Conservation (phyloP, 1,139 yeast species). For the Arxiozyma bovina region DNA sequence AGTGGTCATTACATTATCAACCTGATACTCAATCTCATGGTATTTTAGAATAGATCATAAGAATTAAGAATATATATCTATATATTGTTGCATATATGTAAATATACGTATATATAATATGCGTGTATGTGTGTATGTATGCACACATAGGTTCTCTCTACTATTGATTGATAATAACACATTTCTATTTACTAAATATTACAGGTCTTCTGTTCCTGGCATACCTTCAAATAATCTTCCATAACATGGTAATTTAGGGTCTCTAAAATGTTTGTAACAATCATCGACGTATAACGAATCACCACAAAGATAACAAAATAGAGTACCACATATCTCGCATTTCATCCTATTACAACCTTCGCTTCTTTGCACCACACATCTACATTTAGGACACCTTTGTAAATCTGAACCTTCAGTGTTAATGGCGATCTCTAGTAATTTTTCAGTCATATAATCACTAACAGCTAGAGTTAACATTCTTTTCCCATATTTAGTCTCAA, state of each 20-base stretch:
- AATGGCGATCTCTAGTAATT: slow-evolving; percentile 40
- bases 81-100: not conserved
- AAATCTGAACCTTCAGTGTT: slow-evolving; percentile 36
- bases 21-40: slow-evolving; percentile 22
- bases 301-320: slow-evolving; percentile 55
- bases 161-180: not conserved
- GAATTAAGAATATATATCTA: not conserved
- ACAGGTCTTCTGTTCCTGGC: slow-evolving; percentile 20
- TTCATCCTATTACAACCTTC: slow-evolving; percentile 67
- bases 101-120: not conserved
- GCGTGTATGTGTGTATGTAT: not conserved
- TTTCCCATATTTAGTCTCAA: slow-evolving; percentile 46
- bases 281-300: slow-evolving; percentile 33
- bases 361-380: slow-evolving; percentile 44
- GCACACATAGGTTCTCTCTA: not conserved
- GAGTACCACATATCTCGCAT: slow-evolving; percentile 43
- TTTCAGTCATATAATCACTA: slow-evolving; percentile 42
- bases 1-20: slow-evolving; percentile 31
- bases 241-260: slow-evolving; percentile 39
- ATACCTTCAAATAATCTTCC: slow-evolving; percentile 50
- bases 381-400: slow-evolving; percentile 49
- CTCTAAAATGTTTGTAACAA: slow-evolving; percentile 50
- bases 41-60: slow-evolving; percentile 14
- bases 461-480: slow-evolving; percentile 38
- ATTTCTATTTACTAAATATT: not conserved